phyloP scores from a whole-genome alignment of 345 rosid genomes.

The Linum trigynum region DNA sequence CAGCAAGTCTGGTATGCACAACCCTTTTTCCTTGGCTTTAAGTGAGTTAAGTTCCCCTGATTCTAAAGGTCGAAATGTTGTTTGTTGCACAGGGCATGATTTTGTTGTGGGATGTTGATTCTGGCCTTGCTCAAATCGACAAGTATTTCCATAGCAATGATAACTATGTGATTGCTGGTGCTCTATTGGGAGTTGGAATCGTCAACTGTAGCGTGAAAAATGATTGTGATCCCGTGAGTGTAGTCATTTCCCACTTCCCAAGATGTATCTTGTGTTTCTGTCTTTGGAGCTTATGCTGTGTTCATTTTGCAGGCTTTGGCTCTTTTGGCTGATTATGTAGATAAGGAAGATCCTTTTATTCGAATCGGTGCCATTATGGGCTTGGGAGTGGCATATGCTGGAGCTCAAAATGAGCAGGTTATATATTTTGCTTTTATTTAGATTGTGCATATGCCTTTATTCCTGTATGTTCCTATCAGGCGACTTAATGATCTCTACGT shows the following conservation, averaged over 20 bases:
- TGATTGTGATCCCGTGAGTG: conserved; percentile 91
- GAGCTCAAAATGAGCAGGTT: conserved; percentile 71
- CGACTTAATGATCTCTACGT: background rate
- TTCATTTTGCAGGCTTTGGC: conserved; percentile 63
- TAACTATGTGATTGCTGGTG: conserved; percentile 78
- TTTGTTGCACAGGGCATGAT: conserved; percentile 67
- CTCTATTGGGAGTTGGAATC: conserved; percentile 83
- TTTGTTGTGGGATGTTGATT: conserved; percentile 82
- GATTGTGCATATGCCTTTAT: background rate
- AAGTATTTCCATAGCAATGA: conserved; percentile 81
- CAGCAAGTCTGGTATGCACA: conserved; percentile 75
- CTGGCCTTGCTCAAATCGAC: conserved; percentile 83
- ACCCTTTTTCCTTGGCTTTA: conserved; percentile 1
- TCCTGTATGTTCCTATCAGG: background rate
- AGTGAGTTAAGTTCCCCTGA: conserved; percentile 9
- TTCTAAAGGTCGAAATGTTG: conserved; percentile 8
- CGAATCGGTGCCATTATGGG: conserved; percentile 97
- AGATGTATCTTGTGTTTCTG: background rate
- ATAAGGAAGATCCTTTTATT: conserved; percentile 66
- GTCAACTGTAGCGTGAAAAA: conserved; percentile 71
- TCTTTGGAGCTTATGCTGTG: conserved; percentile 14
- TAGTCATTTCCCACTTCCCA: background rate
- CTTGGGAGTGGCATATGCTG: conserved; percentile 87
- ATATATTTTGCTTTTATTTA: conserved; percentile 8
- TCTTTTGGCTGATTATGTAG: conserved; percentile 55